Conservation (phyloP, 2,329 filamentous ascomycete genomes). For the Trichophyton verrucosum region DNA sequence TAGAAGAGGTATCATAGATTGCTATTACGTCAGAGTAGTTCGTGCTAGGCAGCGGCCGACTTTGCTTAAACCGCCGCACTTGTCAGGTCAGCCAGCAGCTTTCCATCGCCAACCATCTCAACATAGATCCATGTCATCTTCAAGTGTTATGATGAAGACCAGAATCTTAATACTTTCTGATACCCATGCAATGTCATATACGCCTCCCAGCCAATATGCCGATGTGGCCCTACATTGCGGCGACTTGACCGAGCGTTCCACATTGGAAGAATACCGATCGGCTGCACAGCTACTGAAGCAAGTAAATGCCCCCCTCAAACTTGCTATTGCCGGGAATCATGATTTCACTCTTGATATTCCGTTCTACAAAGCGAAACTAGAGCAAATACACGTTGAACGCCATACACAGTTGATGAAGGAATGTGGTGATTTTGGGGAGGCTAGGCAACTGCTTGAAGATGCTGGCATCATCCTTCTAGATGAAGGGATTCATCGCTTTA, state of each 20-base stretch:
- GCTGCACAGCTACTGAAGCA: conserved; percentile 33
- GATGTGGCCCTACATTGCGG: conserved; percentile 45
- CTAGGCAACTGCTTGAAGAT: conserved; percentile 29
- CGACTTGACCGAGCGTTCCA: conserved; percentile 37
- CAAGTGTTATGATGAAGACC: conserved; percentile 16
- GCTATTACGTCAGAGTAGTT: background rate
- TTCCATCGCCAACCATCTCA: background rate
- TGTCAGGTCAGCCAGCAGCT: background rate
- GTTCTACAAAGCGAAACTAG: conserved; percentile 26
- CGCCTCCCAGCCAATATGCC: conserved; percentile 21
- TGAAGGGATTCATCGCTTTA: conserved; percentile 39
- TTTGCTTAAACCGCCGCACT: background rate
- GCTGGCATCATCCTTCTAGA: conserved; percentile 39
- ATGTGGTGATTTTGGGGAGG: conserved; percentile 33
- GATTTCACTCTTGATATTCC: conserved; percentile 35
- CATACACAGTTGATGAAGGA: conserved; percentile 20
- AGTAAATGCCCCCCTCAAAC: conserved; percentile 40
- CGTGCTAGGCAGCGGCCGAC: background rate
- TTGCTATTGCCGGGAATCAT: conserved; percentile 46
- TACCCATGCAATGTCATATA: conserved; percentile 28
- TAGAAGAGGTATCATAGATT: background rate
- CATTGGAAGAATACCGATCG: conserved; percentile 29
- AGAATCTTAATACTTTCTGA: conserved; percentile 37
- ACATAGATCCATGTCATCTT: background rate
- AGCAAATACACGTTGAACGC: conserved; percentile 20